A percentile compares a stretch with the other conserved stretches of the same genome.
phyloP scores from a whole-genome alignment of 208 protist genomes.

The Borovskyia barvae region DNA sequence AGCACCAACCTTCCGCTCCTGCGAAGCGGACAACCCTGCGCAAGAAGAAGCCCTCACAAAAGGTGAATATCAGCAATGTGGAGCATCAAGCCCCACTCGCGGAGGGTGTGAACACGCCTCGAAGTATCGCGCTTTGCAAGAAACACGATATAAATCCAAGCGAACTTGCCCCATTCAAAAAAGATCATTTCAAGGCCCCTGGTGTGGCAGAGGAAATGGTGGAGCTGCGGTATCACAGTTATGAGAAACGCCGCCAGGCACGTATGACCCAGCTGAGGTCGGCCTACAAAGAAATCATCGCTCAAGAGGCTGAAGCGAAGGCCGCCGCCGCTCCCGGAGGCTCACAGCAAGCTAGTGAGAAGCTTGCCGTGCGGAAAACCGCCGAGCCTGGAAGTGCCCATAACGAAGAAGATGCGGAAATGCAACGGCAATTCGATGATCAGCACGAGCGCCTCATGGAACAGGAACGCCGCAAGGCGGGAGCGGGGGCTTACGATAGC shows the following conservation, averaged over 20 bases:
- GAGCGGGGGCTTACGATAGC: slow-evolving; percentile 6
- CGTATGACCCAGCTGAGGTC: slow-evolving; percentile 49
- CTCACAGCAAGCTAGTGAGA: not conserved
- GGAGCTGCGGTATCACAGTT: slow-evolving; percentile 54
- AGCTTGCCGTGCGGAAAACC: not conserved
- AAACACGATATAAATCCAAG: slow-evolving; percentile 47
- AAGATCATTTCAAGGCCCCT: slow-evolving; percentile 50
- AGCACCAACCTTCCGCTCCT: no score
- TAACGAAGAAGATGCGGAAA: slow-evolving; percentile 23
- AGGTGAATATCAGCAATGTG: slow-evolving; percentile 53
- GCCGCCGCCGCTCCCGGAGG: no score
- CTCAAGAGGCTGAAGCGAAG: not conserved
- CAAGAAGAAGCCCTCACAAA: slow-evolving; percentile 19
- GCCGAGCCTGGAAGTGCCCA: not conserved
- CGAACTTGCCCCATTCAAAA: slow-evolving; percentile 40
- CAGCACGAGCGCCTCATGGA: slow-evolving; percentile 28
- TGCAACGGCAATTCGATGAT: slow-evolving; percentile 32
- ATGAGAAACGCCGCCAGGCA: slow-evolving; percentile 61
- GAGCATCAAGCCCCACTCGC: slow-evolving; percentile 31
- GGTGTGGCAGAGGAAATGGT: slow-evolving; percentile 42
- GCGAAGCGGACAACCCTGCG: not conserved
- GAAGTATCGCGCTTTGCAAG: slow-evolving; percentile 58
- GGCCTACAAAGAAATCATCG: slow-evolving; percentile 15
- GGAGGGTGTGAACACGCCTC: slow-evolving; percentile 72
- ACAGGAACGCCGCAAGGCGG: slow-evolving; percentile 26